phyloP scores from a whole-genome alignment of 352 stramenopile genomes.

The Globisporangium takayamanum region DNA sequence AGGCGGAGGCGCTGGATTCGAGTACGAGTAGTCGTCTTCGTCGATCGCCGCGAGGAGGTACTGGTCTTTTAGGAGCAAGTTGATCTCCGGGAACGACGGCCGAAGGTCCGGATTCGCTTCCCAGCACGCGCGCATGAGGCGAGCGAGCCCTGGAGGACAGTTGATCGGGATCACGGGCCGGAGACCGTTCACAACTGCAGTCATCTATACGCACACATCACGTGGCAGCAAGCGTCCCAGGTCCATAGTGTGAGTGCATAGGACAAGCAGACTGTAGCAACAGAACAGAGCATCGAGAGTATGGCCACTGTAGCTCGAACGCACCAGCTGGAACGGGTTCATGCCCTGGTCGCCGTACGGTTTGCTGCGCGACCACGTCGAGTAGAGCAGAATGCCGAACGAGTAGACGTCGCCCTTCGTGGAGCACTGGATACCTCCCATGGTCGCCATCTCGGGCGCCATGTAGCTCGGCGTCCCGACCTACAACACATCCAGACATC shows the following conservation, averaged over 20 bases:
- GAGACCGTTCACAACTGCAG: constrained; percentile 79
- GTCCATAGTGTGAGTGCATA: not conserved
- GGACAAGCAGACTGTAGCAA: not conserved
- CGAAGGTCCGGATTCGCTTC: constrained; percentile 63
- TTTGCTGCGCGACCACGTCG: constrained; percentile 83
- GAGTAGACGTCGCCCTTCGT: constrained; percentile 87
- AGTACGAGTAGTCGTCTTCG: constrained; percentile 54
- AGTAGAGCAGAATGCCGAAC: constrained; percentile 83
- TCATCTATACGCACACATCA: constrained; percentile 48
- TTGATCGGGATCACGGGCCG: constrained; percentile 79
- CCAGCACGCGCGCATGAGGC: constrained; percentile 82
- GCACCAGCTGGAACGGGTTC: constrained; percentile 86
- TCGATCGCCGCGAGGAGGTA: constrained; percentile 52
- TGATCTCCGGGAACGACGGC: constrained; percentile 77
- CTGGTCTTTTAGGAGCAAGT: constrained; percentile 69
- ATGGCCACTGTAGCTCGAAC: constrained; percentile 1
- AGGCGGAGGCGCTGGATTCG: constrained; percentile 17
- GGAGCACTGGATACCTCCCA: constrained; percentile 82
- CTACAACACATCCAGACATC: constrained; percentile 7
- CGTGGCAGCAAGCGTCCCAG: not conserved
- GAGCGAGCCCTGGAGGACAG: constrained; percentile 64
- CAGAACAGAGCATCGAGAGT: not conserved
- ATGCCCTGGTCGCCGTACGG: constrained; percentile 87
- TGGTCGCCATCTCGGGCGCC: constrained; percentile 88
- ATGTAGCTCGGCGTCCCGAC: constrained; percentile 88